phyloP scores from a whole-genome alignment of 495 filamentous ascomycete genomes.

The Elasticomyces elasticus region DNA sequence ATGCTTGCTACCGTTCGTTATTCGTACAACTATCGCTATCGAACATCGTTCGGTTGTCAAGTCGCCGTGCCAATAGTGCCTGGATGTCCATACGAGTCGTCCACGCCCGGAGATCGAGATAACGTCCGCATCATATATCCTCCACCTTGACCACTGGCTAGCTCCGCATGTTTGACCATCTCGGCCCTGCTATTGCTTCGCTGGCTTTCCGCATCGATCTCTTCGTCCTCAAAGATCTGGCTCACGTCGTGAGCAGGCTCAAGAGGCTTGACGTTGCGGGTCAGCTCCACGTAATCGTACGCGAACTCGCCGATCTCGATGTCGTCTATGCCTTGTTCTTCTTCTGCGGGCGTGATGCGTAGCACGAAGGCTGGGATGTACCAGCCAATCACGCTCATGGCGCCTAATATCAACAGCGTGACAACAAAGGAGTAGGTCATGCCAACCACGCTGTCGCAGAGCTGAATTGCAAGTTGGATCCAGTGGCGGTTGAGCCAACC shows the following conservation, averaged over 20 bases:
- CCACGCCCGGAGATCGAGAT: not conserved
- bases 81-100: not conserved
- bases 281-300: conserved; percentile 95
- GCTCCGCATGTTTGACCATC: conserved; percentile 2
- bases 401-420: conserved; percentile 65
- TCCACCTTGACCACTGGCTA: not conserved
- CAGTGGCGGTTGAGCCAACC: conserved; percentile 90
- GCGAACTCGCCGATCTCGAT: conserved; percentile 96
- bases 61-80: not conserved
- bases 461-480: conserved; percentile 78
- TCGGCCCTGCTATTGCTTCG: conserved; percentile 8
- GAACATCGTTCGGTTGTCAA: not conserved
- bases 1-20: not conserved
- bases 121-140: not conserved
- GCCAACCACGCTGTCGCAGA: conserved; percentile 77
- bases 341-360: conserved; percentile 71
- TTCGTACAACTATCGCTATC: not conserved
- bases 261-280: conserved; percentile 54
- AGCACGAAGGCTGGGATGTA: conserved; percentile 74
- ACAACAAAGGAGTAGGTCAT: conserved; percentile 79
- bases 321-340: conserved; percentile 88
- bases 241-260: conserved; percentile 1
- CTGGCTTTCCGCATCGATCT: conserved; percentile 5
- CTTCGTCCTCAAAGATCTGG: conserved; percentile 1
- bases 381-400: conserved; percentile 60